Conservation (phyloP, 306 rosid genomes). For the Adenanthera pavonina region DNA sequence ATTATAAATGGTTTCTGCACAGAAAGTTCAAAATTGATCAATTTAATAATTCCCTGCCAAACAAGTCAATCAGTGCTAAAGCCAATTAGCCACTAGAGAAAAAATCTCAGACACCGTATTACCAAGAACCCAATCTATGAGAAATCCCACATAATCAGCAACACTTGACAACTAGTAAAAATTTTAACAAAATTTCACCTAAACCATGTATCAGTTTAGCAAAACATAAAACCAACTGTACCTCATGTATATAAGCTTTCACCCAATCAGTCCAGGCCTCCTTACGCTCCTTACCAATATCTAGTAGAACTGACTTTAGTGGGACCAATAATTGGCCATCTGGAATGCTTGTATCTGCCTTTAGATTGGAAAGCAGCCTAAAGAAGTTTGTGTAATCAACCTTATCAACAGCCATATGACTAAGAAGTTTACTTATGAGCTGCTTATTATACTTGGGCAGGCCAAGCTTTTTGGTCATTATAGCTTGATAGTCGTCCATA, state of each 20-base stretch:
- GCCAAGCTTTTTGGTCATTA: constrained; percentile 96
- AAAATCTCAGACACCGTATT: background rate
- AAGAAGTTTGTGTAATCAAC: constrained; percentile 98
- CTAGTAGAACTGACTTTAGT: constrained; percentile 83
- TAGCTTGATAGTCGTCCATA: constrained; percentile 95
- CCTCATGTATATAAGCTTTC: constrained; percentile 84
- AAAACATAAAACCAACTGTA: constrained; percentile 41
- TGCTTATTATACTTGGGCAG: constrained; percentile 90
- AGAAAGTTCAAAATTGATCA: constrained; percentile 4
- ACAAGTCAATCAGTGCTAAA: background rate
- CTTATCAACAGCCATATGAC: constrained; percentile 95
- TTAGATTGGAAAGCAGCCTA: constrained; percentile 77
- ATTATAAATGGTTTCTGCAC: constrained; percentile 3
- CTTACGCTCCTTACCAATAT: constrained; percentile 95
- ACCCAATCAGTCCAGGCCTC: constrained; percentile 96
- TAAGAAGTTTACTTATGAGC: constrained; percentile 86
- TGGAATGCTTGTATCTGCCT: constrained; percentile 78
- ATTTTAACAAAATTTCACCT: background rate
- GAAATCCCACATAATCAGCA: constrained; percentile 13
- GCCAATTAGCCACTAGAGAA: background rate
- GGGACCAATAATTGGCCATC: constrained; percentile 86
- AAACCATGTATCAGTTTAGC: background rate
- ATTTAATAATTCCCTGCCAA: background rate
- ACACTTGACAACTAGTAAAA: background rate
- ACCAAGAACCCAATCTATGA: background rate